Evolutionary conservation across 2,329 filamentous ascomycete species (phyloP).

Genomic region (Trichoderma simmonsii): DNA sequence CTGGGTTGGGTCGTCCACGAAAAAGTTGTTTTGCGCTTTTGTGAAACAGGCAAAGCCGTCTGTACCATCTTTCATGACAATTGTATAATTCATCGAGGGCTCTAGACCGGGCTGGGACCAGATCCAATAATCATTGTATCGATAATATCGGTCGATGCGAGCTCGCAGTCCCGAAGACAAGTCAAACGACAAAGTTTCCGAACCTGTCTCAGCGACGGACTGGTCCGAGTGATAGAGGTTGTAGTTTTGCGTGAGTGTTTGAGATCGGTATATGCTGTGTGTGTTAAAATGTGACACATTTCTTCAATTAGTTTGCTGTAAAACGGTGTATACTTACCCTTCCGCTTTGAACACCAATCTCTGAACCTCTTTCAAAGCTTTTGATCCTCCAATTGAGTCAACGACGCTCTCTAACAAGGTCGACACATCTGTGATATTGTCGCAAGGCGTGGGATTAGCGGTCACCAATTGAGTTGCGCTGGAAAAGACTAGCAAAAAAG

Average conservation of each 20-base stretch:
- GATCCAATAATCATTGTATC: not conserved
- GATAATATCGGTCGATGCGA: not conserved
- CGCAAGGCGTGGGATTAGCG: not conserved
- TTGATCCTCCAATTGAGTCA: not conserved
- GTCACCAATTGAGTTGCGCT: not conserved
- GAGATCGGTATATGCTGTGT: not conserved
- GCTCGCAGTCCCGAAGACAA: not conserved
- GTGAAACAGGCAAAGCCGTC: not conserved
- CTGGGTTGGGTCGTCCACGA: not conserved
- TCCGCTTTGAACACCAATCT: not conserved
- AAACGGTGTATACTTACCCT: too few relatives aligned
- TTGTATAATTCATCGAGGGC: not conserved
- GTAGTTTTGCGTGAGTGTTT: constrained; percentile 4
- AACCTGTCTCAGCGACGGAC: not conserved
- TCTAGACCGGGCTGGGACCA: not conserved
- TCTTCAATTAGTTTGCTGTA: too few relatives aligned
- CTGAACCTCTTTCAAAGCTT: not conserved
- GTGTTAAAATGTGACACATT: too few relatives aligned
- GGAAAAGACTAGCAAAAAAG: not conserved
- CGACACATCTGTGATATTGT: not conserved
- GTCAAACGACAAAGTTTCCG: not conserved
- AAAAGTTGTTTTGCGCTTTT: not conserved
- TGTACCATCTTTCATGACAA: not conserved
- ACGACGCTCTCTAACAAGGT: not conserved
- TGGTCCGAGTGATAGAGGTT: constrained; percentile 5